phyloP scores from a whole-genome alignment of 352 stramenopile genomes.

The Phytophthora tentaculata region DNA sequence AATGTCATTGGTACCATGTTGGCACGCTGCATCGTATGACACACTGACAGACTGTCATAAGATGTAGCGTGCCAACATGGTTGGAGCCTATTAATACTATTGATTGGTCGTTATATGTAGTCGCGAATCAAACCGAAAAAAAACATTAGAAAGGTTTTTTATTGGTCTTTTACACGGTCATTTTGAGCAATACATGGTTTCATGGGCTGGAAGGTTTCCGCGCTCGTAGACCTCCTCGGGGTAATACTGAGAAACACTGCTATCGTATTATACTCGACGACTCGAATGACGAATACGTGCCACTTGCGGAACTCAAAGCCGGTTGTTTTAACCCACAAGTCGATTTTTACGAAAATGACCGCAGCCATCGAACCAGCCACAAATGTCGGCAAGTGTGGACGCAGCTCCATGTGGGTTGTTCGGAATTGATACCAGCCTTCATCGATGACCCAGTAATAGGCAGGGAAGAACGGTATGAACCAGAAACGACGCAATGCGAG shows the following conservation, averaged over 20 bases:
- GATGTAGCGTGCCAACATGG: too few relatives aligned
- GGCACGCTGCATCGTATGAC: too few relatives aligned
- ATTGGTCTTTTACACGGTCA: too few relatives aligned
- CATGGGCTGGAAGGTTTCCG: too few relatives aligned
- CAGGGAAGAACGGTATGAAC: conserved; percentile 36
- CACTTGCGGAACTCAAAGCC: conserved; percentile 30
- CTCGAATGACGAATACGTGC: conserved; percentile 23
- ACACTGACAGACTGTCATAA: too few relatives aligned
- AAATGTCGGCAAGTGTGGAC: conserved; percentile 41
- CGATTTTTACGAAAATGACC: conserved; percentile 39
- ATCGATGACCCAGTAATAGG: conserved; percentile 34
- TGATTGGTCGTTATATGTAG: too few relatives aligned
- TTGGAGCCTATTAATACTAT: too few relatives aligned
- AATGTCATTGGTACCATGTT: too few relatives aligned
- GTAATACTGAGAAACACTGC: conserved; percentile 37
- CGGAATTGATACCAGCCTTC: conserved; percentile 31
- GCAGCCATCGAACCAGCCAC: conserved; percentile 42
- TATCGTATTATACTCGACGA: conserved; percentile 33
- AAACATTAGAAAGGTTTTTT: too few relatives aligned
- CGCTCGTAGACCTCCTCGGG: too few relatives aligned
- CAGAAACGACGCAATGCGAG: conserved; percentile 31
- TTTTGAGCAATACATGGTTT: too few relatives aligned
- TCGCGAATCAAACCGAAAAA: too few relatives aligned
- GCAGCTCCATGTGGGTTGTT: conserved; percentile 32
- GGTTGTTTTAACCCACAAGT: conserved; percentile 22